These are phyloP conservation scores for Polyporus arcularius DNA, from an alignment of 768 basidiomycete species.

Conservation along the genomic window DNA sequence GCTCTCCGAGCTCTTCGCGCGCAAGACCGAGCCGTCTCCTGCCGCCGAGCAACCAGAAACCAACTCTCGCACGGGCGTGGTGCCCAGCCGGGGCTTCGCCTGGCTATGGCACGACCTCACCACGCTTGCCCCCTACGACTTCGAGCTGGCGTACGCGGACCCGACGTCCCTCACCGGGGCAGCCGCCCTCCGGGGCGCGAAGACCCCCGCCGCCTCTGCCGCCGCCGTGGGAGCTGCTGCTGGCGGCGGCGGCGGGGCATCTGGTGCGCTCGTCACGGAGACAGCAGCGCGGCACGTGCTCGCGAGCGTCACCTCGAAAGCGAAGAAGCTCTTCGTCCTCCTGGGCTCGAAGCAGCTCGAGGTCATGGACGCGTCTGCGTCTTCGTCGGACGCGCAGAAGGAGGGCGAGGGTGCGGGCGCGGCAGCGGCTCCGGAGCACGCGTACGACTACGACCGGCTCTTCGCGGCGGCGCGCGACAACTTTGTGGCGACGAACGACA, in stretches of 20 bases:
- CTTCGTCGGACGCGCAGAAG: slow-evolving; percentile 19
- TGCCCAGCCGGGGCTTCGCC: slow-evolving; percentile 51
- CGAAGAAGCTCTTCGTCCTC: slow-evolving; percentile 77
- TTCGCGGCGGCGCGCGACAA: slow-evolving; percentile 77
- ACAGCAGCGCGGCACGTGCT: slow-evolving; percentile 80
- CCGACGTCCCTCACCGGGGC: slow-evolving; percentile 61
- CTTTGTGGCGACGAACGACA: slow-evolving; percentile 89
- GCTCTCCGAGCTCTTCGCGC: slow-evolving; percentile 57
- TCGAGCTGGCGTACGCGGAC: slow-evolving; percentile 70
- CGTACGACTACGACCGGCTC: slow-evolving; percentile 63
- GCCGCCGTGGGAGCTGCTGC: slow-evolving; percentile 35
- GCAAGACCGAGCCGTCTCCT: slow-evolving; percentile 30
- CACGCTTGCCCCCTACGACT: slow-evolving; percentile 80
- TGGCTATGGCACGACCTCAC: slow-evolving; percentile 93
- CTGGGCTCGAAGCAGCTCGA: slow-evolving; percentile 72
- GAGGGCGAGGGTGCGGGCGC: slow-evolving; percentile 18
- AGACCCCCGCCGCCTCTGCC: slow-evolving; percentile 7
- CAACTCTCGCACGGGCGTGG: slow-evolving; percentile 8
- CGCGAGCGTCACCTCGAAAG: slow-evolving; percentile 83
- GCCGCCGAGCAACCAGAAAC: slow-evolving; percentile 7
- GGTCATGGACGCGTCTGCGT: slow-evolving; percentile 44
- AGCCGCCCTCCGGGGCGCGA: slow-evolving; percentile 29
- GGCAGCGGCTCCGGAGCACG: slow-evolving; percentile 49
- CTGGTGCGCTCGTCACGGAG: slow-evolving; percentile 59
- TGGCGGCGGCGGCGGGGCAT: slow-evolving; percentile 31